Conservation (phyloP, 345 rosid species). For the Citrus inodora region DNA sequence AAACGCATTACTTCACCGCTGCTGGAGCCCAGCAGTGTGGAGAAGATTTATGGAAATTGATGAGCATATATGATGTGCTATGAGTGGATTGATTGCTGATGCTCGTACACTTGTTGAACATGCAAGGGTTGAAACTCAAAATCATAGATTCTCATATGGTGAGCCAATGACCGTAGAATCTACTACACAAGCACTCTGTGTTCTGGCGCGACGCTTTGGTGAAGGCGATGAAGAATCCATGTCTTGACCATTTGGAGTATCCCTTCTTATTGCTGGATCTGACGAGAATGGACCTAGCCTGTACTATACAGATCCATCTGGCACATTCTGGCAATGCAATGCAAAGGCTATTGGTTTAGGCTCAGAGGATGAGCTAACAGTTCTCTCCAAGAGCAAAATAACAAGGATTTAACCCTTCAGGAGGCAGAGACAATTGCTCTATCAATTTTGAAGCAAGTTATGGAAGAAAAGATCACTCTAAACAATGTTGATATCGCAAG, state of each 20-base stretch:
- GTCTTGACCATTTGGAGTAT: slow-evolving; percentile 98
- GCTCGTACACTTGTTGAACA: slow-evolving; percentile 98
- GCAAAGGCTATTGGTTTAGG: slow-evolving; percentile 98
- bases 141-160: slow-evolving; percentile 90
- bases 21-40: slow-evolving; percentile 98
- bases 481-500: slow-evolving; percentile 89
- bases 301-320: slow-evolving; percentile 96
- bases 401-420: slow-evolving; percentile 78
- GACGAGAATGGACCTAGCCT: slow-evolving; percentile 97
- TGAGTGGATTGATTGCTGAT: slow-evolving; percentile 98
- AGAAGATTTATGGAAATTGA: slow-evolving; percentile 98
- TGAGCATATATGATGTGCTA: slow-evolving; percentile 95
- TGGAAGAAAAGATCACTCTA: slow-evolving; percentile 98
- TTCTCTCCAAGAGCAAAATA: slow-evolving; percentile 91
- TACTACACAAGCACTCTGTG: slow-evolving; percentile 95
- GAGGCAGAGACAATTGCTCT: slow-evolving; percentile 93
- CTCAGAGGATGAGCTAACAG: slow-evolving; percentile 91
- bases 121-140: slow-evolving; percentile 98
- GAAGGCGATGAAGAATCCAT: slow-evolving; percentile 99
- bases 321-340: slow-evolving; percentile 99
- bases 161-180: slow-evolving; percentile 99
- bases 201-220: slow-evolving; percentile 87
- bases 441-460: slow-evolving; percentile 91
- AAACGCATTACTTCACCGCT: slow-evolving; percentile 91
- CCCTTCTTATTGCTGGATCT: slow-evolving; percentile 97